Evolutionary conservation across 1,284 basidiomycete genomes (phyloP).

Genomic region (Calocybe gambosa): DNA sequence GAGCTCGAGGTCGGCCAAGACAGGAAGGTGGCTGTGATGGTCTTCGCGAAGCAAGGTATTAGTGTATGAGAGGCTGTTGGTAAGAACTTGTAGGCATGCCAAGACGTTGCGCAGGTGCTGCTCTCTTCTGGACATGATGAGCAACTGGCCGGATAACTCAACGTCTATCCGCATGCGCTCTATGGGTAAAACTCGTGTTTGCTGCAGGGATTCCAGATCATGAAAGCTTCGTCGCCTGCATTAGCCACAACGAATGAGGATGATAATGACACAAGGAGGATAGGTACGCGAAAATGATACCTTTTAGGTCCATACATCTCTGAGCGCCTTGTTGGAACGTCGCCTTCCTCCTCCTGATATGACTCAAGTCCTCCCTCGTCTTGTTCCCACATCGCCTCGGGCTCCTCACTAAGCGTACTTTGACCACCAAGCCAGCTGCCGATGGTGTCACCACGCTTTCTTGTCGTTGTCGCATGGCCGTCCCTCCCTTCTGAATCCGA

Average conservation of each 20-base stretch:
- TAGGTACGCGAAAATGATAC: slow-evolving; percentile 7
- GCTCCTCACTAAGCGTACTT: slow-evolving; percentile 14
- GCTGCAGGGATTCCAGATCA: slow-evolving; percentile 41
- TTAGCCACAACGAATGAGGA: not conserved
- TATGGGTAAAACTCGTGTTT: slow-evolving; percentile 40
- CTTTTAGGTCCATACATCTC: slow-evolving; percentile 16
- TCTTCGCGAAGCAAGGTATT: slow-evolving; percentile 51
- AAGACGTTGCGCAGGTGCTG: slow-evolving; percentile 43
- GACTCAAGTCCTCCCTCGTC: slow-evolving; percentile 10
- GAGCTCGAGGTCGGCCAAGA: slow-evolving; percentile 40
- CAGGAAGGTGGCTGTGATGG: slow-evolving; percentile 43
- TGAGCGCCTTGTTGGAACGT: slow-evolving; percentile 10
- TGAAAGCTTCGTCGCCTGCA: slow-evolving; percentile 61
- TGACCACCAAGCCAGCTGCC: slow-evolving; percentile 10
- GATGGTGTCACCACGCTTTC: slow-evolving; percentile 5
- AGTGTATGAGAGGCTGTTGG: slow-evolving; percentile 42
- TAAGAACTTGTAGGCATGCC: slow-evolving; percentile 44
- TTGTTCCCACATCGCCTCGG: slow-evolving; percentile 16
- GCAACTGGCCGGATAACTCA: slow-evolving; percentile 65
- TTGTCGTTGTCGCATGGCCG: slow-evolving; percentile 17
- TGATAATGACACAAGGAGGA: not conserved
- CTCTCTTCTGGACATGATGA: slow-evolving; percentile 62
- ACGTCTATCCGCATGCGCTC: slow-evolving; percentile 73
- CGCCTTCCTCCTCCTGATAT: slow-evolving; percentile 16
- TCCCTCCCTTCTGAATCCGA: slow-evolving; percentile 17